Evolutionary conservation across 2,329 filamentous ascomycete genomes (phyloP), one percentile per base, ranked within the genome.

Genomic region (Ceratocystis diversiconidia): DNA sequence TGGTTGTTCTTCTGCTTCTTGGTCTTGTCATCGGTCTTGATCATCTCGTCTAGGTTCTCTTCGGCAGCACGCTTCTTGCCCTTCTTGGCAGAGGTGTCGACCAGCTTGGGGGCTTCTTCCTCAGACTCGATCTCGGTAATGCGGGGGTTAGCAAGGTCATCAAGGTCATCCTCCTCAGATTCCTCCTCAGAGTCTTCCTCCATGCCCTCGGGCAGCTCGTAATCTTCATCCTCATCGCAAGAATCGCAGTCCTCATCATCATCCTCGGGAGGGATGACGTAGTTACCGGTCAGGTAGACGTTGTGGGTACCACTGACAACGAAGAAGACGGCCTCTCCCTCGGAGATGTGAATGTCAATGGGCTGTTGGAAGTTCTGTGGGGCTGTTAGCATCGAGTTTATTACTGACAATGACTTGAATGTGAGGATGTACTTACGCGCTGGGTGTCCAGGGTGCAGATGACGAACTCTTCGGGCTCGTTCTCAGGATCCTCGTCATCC

Each of bases 1-100:
- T 95, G 90, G 82, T 97, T 97, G 83, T 96, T 96, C 86, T 95
- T 95, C 70, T 92, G 83, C 83, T 96, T 96, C 87, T 99, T 97
- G 72, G 88, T 83, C 80, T 92, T 92, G 70, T 81, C 74, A 71
- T 91, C 87, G 70, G 84, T 83, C 73, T 85, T 80, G 73, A 96
- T 95, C 76, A 96, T 78, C 70, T 89, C 89, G 72, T 96, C 92
- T 30, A 96, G 86, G 68, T 81, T 82, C 64, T 87, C 85, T 72
- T 90, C 90, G 60, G 92, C 92, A 52, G 87, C 78, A 71, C 94
- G 92, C 88, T 99, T 96, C 84, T 95, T 96, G 78, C 88, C 87
- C 78, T 87, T 86, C 78, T 87, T 86, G 74, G 83, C 82, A 70
- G 75, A 71, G 61, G 78, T 69, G 64, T 74, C 73, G 67, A 85